Evolutionary conservation across 2,329 filamentous ascomycete genomes (phyloP), one percentile per base, ranked within the genome.

Genomic region (Verticillium isaacii): DNA sequence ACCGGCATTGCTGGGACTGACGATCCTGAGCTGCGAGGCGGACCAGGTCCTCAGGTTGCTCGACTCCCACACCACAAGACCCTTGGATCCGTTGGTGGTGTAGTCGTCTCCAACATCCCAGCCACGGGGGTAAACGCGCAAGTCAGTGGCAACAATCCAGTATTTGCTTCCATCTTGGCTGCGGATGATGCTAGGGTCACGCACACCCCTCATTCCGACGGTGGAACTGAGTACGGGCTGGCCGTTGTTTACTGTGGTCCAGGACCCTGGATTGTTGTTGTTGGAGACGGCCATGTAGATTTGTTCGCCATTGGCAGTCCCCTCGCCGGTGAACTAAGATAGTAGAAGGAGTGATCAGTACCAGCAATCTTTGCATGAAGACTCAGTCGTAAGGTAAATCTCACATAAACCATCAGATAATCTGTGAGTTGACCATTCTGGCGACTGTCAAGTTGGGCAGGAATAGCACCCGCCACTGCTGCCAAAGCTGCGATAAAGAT

Each of bases 161-260:
- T 78, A 77, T 15, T 67, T 76, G 54, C 70, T 70, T 1, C 75
- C 75, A 45, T 78, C 74, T 1, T 64, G 68, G 19, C 73, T 74
- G n/a, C 75, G 73, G 14, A 79, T 77, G 25, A 79, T 66, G 63
- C 77, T 78, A 2, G 77, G 77, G 61, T 79, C 77, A 23, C 77
- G 71, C 6, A 78, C 65, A 14, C 77, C 77, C 45, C 67, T 74
- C 3, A 76, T 78, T 36, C 77, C 77, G 55, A 72, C 58, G 0
- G 69, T 74, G 1, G 77, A 78, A 1, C 70, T 71, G 29, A 78
- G 66, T 11, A 74, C 68, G 0, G 76, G 73, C 41, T 75, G 67
- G 4, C 73, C 75, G 15, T 68, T 68, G 61, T 78, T 78, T 60
- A 78, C 61, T 60, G 77, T 74, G 37, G 66, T 69, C 77, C 77